Percentiles rank a stretch among this genome's conserved stretches.
phyloP scores from a whole-genome alignment of 2,329 filamentous ascomycete genomes.

The Onygena corvina region DNA sequence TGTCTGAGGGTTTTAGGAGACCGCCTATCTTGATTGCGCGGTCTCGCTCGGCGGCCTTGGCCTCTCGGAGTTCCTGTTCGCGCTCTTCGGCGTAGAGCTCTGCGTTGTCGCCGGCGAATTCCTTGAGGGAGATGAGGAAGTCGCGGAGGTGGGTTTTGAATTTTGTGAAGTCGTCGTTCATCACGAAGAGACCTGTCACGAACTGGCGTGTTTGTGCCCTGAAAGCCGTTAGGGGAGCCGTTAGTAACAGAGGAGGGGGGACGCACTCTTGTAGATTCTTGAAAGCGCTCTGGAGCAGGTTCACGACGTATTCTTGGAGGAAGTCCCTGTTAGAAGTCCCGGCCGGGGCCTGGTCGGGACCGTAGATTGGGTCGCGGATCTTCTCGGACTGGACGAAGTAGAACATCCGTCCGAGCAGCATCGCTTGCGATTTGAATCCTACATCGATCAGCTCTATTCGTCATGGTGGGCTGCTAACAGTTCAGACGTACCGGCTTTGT shows the following conservation, averaged over 20 bases:
- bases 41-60: constrained; percentile 78
- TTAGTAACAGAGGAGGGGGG: constrained; percentile 5
- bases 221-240: constrained; percentile 28
- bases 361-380: constrained; percentile 85
- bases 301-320: constrained; percentile 73
- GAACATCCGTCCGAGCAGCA: constrained; percentile 89
- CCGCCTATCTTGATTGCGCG: constrained; percentile 90
- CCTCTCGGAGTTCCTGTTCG: constrained; percentile 77
- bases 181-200: constrained; percentile 75
- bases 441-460: too few relatives aligned
- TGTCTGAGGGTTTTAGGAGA: constrained; percentile 90
- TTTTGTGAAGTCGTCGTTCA: constrained; percentile 79
- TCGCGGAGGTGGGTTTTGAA: constrained; percentile 95
- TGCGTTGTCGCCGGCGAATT: constrained; percentile 90
- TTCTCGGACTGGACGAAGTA: constrained; percentile 85
- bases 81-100: constrained; percentile 91
- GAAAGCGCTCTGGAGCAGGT: constrained; percentile 78
- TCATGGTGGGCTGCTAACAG: too few relatives aligned
- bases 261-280: constrained; percentile 80
- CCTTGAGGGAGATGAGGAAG: constrained; percentile 93
- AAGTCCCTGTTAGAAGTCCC: constrained; percentile 88
- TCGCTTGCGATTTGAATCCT: constrained; percentile 92
- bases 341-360: constrained; percentile 63
- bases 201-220: constrained; percentile 81
- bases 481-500: constrained; percentile 60